phyloP scores from a whole-genome alignment of 768 basidiomycete species.

The Lyophyllum decastes region DNA sequence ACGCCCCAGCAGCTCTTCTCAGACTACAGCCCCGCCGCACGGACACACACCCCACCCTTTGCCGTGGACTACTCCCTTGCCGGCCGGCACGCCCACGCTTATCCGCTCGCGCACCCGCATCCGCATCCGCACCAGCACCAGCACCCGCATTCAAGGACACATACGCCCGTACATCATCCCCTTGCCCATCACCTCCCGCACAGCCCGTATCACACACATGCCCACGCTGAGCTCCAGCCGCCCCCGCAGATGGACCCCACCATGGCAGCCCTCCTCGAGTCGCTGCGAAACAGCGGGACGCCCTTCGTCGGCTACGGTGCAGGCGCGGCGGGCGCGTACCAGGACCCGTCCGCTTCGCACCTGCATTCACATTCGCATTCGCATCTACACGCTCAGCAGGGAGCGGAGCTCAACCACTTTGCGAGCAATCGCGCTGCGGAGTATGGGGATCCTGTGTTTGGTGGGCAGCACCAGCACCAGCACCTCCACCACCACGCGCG shows the following conservation, averaged over 20 bases:
- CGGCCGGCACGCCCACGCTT: slow-evolving; percentile 19
- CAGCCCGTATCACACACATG: slow-evolving; percentile 1
- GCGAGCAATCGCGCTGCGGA: not conserved
- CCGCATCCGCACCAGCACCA: not conserved
- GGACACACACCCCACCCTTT: slow-evolving; percentile 23
- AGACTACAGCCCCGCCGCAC: not conserved
- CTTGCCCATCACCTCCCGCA: not conserved
- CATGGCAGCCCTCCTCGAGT: slow-evolving; percentile 38
- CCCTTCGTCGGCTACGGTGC: not conserved
- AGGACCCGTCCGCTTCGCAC: not conserved
- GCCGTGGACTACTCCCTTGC: slow-evolving; percentile 43
- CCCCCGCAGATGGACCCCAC: slow-evolving; percentile 31
- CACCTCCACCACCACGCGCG: not conserved
- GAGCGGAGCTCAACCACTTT: no score
- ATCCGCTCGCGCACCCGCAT: not conserved
- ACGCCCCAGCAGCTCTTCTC: slow-evolving; percentile 5
- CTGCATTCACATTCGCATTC: no score
- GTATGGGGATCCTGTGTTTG: not conserved
- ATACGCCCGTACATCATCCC: not conserved
- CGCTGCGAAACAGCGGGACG: slow-evolving; percentile 23
- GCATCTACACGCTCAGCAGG: no score
- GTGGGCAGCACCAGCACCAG: no score
- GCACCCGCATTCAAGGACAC: slow-evolving; percentile 7
- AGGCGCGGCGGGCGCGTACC: not conserved
- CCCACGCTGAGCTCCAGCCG: not conserved